phyloP scores from a whole-genome alignment of 371 early-diverging fungal species.

The Batkoa obscura region DNA sequence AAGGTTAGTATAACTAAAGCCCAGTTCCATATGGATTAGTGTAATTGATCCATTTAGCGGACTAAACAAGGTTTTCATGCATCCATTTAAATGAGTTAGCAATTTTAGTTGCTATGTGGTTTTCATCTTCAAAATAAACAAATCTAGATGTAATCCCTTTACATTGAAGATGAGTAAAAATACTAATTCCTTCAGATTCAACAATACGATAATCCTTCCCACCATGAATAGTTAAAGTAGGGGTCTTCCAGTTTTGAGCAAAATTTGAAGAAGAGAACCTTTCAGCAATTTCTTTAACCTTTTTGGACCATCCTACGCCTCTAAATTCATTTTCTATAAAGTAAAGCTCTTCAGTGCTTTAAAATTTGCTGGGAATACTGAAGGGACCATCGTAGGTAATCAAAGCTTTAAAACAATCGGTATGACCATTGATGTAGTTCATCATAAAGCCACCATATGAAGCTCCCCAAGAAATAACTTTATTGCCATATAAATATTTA shows the following conservation, averaged over 20 bases:
- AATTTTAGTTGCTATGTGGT: constrained; percentile 25
- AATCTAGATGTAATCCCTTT: constrained; percentile 45
- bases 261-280: constrained; percentile 49
- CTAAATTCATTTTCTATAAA: constrained; percentile 55
- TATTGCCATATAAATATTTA: constrained; percentile 31
- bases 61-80: constrained; percentile 46
- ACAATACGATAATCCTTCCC: constrained; percentile 41
- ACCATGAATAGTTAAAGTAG: constrained; percentile 58
- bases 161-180: constrained; percentile 61
- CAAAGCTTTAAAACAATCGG: constrained; percentile 45
- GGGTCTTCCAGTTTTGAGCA: constrained; percentile 60
- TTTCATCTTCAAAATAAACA: constrained; percentile 67
- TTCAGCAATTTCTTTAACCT: constrained; percentile 19
- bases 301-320: constrained; percentile 30
- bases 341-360: constrained; percentile 60
- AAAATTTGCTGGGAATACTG: constrained; percentile 33
- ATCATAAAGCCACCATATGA: constrained; percentile 74
- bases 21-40: background rate
- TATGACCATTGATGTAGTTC: constrained; percentile 44
- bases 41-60: constrained; percentile 27
- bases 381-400: constrained; percentile 76
- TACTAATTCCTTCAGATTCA: constrained; percentile 44
- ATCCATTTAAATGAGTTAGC: constrained; percentile 53
- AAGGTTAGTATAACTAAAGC: no score
- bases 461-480: constrained; percentile 51